Percentiles rank a stretch among this genome's conserved stretches.
These are phyloP conservation scores for Metschnikowia cerradonensis DNA, from an alignment of 805 yeast genomes.

Conservation along the genomic window DNA sequence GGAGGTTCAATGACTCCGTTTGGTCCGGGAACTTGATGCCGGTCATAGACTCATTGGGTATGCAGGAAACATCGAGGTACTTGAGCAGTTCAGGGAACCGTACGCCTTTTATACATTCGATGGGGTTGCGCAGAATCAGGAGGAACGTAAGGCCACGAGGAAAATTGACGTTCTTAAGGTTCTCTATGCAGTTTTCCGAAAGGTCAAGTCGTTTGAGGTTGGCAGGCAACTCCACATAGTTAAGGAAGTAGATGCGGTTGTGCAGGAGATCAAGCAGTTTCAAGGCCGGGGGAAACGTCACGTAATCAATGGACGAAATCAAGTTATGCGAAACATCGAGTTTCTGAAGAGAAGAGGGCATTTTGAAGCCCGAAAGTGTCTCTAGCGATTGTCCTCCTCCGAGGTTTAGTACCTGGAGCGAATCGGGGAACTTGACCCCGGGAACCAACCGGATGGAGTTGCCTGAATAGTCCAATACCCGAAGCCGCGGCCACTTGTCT, in stretches of 20 bases:
- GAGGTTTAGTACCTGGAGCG: conserved; percentile 34
- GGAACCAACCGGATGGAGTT: conserved; percentile 37
- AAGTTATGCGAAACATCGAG: conserved; percentile 34
- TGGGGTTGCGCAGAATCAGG: conserved; percentile 36
- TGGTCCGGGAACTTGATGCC: conserved; percentile 44
- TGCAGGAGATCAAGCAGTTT: conserved; percentile 32
- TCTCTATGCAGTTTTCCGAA: conserved; percentile 39
- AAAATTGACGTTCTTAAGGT: conserved; percentile 33
- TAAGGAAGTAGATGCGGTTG: conserved; percentile 36
- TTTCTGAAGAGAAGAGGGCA: conserved; percentile 29
- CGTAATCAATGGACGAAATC: conserved; percentile 32
- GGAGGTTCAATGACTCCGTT: conserved; percentile 33
- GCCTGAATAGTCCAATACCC: conserved; percentile 34
- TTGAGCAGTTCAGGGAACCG: conserved; percentile 36
- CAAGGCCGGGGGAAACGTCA: conserved; percentile 32
- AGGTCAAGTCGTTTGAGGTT: conserved; percentile 29
- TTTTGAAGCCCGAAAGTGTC: conserved; percentile 36
- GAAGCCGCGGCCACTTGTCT: conserved; percentile 30
- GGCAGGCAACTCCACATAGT: conserved; percentile 37
- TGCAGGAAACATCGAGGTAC: conserved; percentile 37
- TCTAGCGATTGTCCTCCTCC: conserved; percentile 40
- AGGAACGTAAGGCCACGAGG: conserved; percentile 30
- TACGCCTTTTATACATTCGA: conserved; percentile 39
- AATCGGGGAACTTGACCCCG: conserved; percentile 37
- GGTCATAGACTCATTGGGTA: conserved; percentile 45